phyloP scores from a whole-genome alignment of 169 alveolate species.

The Plasmodium vivax region DNA sequence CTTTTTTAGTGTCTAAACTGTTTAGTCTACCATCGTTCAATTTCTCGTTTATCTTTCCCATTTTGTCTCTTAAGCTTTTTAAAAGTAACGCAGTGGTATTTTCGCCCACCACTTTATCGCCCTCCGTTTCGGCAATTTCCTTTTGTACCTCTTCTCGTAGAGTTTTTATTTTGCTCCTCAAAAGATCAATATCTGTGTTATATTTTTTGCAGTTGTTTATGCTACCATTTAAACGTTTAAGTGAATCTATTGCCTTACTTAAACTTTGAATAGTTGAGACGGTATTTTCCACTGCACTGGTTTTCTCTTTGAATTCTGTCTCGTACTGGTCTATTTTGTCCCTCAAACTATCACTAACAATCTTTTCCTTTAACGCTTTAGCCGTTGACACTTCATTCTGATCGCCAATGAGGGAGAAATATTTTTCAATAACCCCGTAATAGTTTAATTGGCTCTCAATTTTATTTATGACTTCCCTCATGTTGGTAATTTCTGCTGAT shows the following conservation, averaged over 20 bases:
- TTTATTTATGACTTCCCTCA: background rate
- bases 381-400: background rate
- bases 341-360: background rate
- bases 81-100: background rate
- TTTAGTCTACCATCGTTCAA: background rate
- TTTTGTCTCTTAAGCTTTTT: background rate
- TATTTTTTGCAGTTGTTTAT: background rate
- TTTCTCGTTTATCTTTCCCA: background rate
- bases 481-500: background rate
- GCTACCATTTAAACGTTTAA: background rate
- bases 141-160: conserved; percentile 7
- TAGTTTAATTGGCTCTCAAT: background rate
- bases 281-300: background rate
- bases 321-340: background rate
- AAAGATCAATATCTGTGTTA: background rate
- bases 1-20: background rate
- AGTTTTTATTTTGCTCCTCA: background rate
- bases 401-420: background rate
- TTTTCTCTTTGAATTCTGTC: background rate
- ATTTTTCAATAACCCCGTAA: background rate
- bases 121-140: background rate
- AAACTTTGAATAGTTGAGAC: background rate
- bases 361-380: background rate
- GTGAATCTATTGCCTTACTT: background rate
- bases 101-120: background rate